Evolutionary conservation across 2,329 filamentous ascomycete genomes (phyloP).

Genomic region (Phaeosphaeria sp.): DNA sequence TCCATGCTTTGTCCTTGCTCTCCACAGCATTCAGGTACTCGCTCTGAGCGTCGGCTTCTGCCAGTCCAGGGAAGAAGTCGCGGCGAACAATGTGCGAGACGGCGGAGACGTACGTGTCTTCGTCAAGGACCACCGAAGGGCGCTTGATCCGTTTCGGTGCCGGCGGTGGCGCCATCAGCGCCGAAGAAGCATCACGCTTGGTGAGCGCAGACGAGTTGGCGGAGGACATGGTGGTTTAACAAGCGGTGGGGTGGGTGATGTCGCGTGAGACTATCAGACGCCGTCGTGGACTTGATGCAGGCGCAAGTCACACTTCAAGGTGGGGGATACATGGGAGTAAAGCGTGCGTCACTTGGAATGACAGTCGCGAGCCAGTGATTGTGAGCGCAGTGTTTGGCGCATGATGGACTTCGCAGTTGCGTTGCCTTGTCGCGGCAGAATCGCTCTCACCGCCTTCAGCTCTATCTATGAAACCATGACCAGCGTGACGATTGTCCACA

Average conservation of each 20-base stretch:
- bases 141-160: slow-evolving; percentile 88
- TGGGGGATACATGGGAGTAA: neutral
- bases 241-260: neutral
- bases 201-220: slow-evolving; percentile 65
- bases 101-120: slow-evolving; percentile 90
- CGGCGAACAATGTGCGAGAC: slow-evolving; percentile 93
- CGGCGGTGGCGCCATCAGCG: slow-evolving; percentile 88
- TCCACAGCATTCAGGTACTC: slow-evolving; percentile 93
- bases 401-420: slow-evolving; percentile 13
- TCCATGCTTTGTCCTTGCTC: slow-evolving; percentile 85
- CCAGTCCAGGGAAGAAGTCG: slow-evolving; percentile 93
- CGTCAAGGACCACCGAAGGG: slow-evolving; percentile 84
- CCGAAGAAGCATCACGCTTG: slow-evolving; percentile 69
- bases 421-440: slow-evolving; percentile 27
- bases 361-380: neutral
- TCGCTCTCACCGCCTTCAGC: slow-evolving; percentile 41
- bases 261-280: neutral
- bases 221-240: slow-evolving; percentile 23
- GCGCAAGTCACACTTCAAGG: neutral
- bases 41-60: slow-evolving; percentile 84
- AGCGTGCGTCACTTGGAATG: neutral
- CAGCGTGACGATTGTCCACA: neutral
- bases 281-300: neutral
- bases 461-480: slow-evolving; percentile 24
- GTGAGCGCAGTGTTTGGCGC: slow-evolving; percentile 14